Base-by-base conservation (phyloP, 1,284 basidiomycete genomes). In the Cryptococcus sp. region DNA sequence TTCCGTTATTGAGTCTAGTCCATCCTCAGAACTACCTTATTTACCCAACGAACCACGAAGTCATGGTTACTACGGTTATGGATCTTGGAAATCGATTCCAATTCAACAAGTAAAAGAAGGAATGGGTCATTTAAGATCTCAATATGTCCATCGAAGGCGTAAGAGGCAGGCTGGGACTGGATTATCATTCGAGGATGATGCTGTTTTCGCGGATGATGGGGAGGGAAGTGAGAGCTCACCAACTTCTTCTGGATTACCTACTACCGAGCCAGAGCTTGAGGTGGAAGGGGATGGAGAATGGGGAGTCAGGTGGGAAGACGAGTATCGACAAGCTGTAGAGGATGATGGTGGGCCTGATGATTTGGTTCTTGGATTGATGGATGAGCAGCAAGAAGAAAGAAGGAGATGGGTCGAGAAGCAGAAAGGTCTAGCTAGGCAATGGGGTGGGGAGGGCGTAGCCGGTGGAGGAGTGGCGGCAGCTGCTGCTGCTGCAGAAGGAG, bases 21-120 rank as follows among this genome's bases (percentile, higher is more conserved):
- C 78, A 7, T 70, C 53, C 7, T 46, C 76, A 1, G 79, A 82
- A 57, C 77, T 90, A 1, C 88, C 89, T 0, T 87, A 87, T 80
- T 78, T 87, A 39, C 88, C 88, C 0, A 88, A 91, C 64, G 85
- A 21, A 18, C 37, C 37, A 4, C 16, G n/a, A 4, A 23, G 41
- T 14, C 19, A 21, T 5, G 19, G 21, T 22, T 16, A 21, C 16
- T 19, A 43, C 21, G 23, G 16, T 86, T 24, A 69, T 78, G 18
- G 65, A 70, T 2, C 55, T 57, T 24, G 40, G 46, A 18, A 54
- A 56, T 16, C 72, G 21, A 66, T 73, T 10, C 74, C 74, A 7
- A 72, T 75, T 51, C 60, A 67, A 22, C 56, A 62, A 14, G 68
- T 70, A 5, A 63, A 68, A 21, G 72, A 70, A 54, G 69, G 70